These are phyloP conservation scores for Cucumis hystrix DNA, from an alignment of 306 rosid genomes.

Conservation along the genomic window DNA sequence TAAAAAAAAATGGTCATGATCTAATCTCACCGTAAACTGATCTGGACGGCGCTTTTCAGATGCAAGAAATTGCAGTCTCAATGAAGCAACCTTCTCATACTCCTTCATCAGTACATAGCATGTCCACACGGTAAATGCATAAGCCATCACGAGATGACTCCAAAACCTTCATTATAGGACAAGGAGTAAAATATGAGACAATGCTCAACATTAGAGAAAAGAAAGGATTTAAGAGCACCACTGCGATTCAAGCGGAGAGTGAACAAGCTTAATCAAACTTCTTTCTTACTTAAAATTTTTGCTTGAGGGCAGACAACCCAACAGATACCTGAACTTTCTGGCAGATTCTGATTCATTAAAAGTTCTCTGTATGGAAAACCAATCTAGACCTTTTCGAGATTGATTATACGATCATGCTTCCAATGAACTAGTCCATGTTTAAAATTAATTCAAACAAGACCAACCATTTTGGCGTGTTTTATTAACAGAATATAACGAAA, in stretches of 20 bases:
- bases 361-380: background rate
- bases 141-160: slow-evolving; percentile 71
- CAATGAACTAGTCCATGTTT: background rate
- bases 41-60: slow-evolving; percentile 71
- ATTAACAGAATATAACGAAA: background rate
- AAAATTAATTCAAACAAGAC: background rate
- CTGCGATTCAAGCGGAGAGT: background rate
- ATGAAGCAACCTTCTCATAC: slow-evolving; percentile 54
- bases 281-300: background rate
- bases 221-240: background rate
- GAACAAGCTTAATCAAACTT: background rate
- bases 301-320: background rate
- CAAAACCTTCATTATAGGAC: slow-evolving; percentile 43
- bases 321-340: background rate
- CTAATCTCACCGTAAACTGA: slow-evolving; percentile 62
- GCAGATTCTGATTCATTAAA: background rate
- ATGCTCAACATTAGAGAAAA: background rate
- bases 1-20: background rate
- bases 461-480: background rate
- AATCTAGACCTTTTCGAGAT: background rate
- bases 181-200: background rate
- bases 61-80: slow-evolving; percentile 87
- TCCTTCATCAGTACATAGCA: slow-evolving; percentile 66
- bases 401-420: background rate
- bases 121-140: slow-evolving; percentile 78